These are phyloP conservation scores for Phycomyces nitens DNA, from an alignment of 192 early-diverging fungal genomes.

Conservation along the genomic window DNA sequence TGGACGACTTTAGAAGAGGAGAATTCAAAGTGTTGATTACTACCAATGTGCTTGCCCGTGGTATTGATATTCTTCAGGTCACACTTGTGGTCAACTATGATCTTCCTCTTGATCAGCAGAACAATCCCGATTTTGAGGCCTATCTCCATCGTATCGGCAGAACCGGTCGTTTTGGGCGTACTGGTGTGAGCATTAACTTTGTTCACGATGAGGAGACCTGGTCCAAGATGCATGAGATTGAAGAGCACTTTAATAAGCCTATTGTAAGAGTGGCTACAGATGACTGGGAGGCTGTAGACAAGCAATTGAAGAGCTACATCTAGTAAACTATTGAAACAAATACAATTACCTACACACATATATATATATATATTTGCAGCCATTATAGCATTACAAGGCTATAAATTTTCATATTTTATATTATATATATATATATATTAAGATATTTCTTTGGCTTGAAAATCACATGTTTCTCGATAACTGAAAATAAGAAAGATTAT, in stretches of 20 bases:
- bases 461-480: too few relatives aligned
- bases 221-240: conserved; percentile 80
- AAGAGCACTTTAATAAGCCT: conserved; percentile 72
- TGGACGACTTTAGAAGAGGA: conserved; percentile 90
- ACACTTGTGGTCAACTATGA: conserved; percentile 97
- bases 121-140: conserved; percentile 82
- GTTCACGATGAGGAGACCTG: conserved; percentile 74
- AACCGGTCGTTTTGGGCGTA: conserved; percentile 95
- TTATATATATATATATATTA: too few relatives aligned
- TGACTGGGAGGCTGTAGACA: conserved; percentile 78
- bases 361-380: too few relatives aligned
- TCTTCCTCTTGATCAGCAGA: conserved; percentile 69
- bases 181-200: conserved; percentile 93
- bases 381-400: too few relatives aligned
- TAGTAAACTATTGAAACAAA: conserved; percentile 10
- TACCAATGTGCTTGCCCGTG: conserved; percentile 95
- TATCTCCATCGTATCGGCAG: conserved; percentile 98
- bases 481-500: too few relatives aligned
- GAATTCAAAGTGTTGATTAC: conserved; percentile 91
- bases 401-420: too few relatives aligned
- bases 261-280: conserved; percentile 83
- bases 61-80: conserved; percentile 96
- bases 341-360: too few relatives aligned
- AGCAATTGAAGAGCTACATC: conserved; percentile 80
- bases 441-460: too few relatives aligned